These are phyloP conservation scores for Atkinsonella hypoxylon DNA, from an alignment of 2,329 filamentous ascomycete species.

Conservation along the genomic window DNA sequence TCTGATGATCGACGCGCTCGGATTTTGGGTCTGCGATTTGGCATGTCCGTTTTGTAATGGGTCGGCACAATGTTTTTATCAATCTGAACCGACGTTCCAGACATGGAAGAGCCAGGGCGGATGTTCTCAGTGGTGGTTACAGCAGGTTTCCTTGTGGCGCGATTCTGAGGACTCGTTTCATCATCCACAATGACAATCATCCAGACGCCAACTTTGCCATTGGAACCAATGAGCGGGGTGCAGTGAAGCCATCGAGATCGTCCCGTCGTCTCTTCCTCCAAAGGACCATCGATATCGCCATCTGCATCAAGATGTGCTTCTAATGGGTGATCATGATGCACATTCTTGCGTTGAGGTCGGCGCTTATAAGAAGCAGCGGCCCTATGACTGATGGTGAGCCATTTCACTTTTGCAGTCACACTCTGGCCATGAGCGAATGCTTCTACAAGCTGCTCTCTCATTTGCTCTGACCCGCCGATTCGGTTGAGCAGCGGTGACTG, in stretches of 20 bases:
- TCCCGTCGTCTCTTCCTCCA: slow-evolving; percentile 30
- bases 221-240: slow-evolving; percentile 55
- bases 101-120: neutral
- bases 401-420: slow-evolving; percentile 56
- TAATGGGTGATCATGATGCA: slow-evolving; percentile 32
- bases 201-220: slow-evolving; percentile 61
- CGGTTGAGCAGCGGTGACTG: slow-evolving; percentile 45
- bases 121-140: neutral
- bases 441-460: slow-evolving; percentile 36
- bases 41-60: neutral
- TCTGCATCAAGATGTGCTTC: slow-evolving; percentile 28
- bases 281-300: slow-evolving; percentile 5
- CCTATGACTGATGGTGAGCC: slow-evolving; percentile 7
- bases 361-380: neutral
- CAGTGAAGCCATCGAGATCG: slow-evolving; percentile 64
- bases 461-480: slow-evolving; percentile 36
- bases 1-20: slow-evolving; percentile 10
- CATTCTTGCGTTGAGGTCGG: slow-evolving; percentile 5
- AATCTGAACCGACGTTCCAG: neutral
- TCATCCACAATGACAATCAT: slow-evolving; percentile 64
- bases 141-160: neutral
- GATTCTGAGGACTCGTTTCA: slow-evolving; percentile 21
- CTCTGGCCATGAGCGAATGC: slow-evolving; percentile 57
- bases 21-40: neutral
- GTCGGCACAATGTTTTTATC: neutral